Evolutionary conservation across 345 rosid genomes (phyloP), one percentile per base, ranked within the genome.

Genomic region (Gossypium rotundifolium): DNA sequence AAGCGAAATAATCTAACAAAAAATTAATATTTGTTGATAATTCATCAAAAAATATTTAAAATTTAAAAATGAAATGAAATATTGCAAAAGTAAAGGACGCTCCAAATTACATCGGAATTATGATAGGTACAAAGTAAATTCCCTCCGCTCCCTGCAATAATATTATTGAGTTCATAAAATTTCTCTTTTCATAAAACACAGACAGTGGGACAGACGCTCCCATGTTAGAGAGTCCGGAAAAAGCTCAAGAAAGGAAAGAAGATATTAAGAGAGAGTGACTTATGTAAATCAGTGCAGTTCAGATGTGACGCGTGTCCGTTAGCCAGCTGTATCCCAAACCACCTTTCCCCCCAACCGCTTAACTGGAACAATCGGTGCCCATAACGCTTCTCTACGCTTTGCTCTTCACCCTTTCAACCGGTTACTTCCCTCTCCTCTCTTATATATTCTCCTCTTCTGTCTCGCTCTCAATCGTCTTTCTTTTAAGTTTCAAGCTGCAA

Each of bases 281-380:
- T 9, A 7, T 54, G 27, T 55, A 20, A 81, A 76, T 77, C 82
- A 84, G 81, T 60, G 83, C 84, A 74, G 70, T 71, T 20, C 13
- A 76, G 20, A 9, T 13, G 61, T 65, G 95, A 93, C 97, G 87
- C 95, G 97, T 93, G 97, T 91, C 76, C 63, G 18, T 51, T 16
- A 11, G 79, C 86, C 97, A 93, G 97, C 95, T 93, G 98, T 89
- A 85, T 87, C 88, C 86, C 59, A 54, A 54, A 54, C 22, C 4
- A 8, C 10, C 10, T 17, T n/a, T 54, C 20, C 4, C 4, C 61
- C 12, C 18, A 57, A 57, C 29, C 61, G 61, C 14, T 57, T 57
- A 20, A 57, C 61, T 57, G 25, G 61, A 57, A 57, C 29, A 57
- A 11, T 3, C 61, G 61, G 61, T 22, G 40, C 40, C 40, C 40